Percentiles rank a stretch among this genome's conserved stretches.
These are phyloP conservation scores for Penicillium turbatum DNA, from an alignment of 495 filamentous ascomycete species.

Conservation along the genomic window DNA sequence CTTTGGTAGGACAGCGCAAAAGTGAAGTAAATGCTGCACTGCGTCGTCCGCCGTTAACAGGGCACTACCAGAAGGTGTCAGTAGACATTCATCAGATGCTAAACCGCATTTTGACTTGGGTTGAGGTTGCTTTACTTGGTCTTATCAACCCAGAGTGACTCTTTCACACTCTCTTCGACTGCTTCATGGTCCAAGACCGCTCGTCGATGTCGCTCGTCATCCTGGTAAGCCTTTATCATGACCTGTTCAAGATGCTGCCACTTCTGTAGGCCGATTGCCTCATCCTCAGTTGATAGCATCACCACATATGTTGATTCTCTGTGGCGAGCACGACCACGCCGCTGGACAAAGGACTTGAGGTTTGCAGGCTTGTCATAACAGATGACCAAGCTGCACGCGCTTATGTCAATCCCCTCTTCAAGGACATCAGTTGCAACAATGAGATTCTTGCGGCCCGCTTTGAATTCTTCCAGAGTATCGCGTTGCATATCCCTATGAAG, in stretches of 20 bases:
- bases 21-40: conserved; percentile 73
- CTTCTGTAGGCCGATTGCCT: conserved; percentile 32
- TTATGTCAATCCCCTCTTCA: conserved; percentile 90
- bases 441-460: conserved; percentile 64
- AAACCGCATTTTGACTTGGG: neutral
- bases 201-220: conserved; percentile 56
- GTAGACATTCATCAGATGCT: neutral
- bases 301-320: conserved; percentile 66
- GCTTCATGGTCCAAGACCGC: conserved; percentile 49
- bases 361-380: conserved; percentile 74
- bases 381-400: conserved; percentile 80
- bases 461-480: conserved; percentile 64
- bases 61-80: conserved; percentile 50
- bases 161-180: conserved; percentile 39
- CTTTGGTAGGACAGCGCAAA: conserved; percentile 61
- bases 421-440: conserved; percentile 79
- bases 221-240: conserved; percentile 71
- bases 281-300: conserved; percentile 46
- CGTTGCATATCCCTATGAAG: conserved; percentile 50
- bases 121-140: conserved; percentile 43
- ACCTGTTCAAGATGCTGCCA: conserved; percentile 64
- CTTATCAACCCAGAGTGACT: conserved; percentile 44
- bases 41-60: conserved; percentile 69
- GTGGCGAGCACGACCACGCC: conserved; percentile 77
- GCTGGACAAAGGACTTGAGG: conserved; percentile 83